These are phyloP conservation scores for Viridothelium virens DNA, from an alignment of 495 filamentous ascomycete genomes.

Conservation along the genomic window DNA sequence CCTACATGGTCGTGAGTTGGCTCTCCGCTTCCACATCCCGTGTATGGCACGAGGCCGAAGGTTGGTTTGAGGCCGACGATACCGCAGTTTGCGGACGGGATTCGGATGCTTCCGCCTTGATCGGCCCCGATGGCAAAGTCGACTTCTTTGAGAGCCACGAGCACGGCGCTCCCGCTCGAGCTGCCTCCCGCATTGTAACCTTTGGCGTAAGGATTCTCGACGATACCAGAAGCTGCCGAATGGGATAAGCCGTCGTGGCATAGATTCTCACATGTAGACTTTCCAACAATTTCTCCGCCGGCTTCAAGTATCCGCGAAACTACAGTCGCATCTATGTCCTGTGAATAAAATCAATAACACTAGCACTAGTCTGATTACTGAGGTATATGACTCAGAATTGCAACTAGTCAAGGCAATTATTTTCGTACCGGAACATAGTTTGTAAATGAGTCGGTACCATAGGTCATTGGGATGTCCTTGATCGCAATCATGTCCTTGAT, in stretches of 20 bases:
- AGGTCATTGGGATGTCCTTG: constrained; percentile 27
- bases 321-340: constrained; percentile 36
- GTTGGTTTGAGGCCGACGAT: constrained; percentile 38
- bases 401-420: neutral
- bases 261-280: constrained; percentile 39
- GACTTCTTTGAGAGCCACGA: constrained; percentile 44
- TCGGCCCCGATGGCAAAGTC: constrained; percentile 54
- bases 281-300: constrained; percentile 34
- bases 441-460: constrained; percentile 29
- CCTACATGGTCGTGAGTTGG: constrained; percentile 32
- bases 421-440: constrained; percentile 24
- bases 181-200: constrained; percentile 49
- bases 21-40: constrained; percentile 32
- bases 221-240: constrained; percentile 36
- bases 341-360: neutral
- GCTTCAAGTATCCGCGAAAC: constrained; percentile 43
- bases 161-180: constrained; percentile 47
- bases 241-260: constrained; percentile 33
- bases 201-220: constrained; percentile 34
- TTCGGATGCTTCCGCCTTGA: constrained; percentile 54
- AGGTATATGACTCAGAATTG: neutral
- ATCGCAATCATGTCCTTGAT: constrained; percentile 33
- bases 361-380: neutral
- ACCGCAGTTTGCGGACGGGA: constrained; percentile 40
- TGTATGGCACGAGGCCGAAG: constrained; percentile 33